phyloP scores from a whole-genome alignment of 805 yeast species.

The Starmerella potacharoeniae region DNA sequence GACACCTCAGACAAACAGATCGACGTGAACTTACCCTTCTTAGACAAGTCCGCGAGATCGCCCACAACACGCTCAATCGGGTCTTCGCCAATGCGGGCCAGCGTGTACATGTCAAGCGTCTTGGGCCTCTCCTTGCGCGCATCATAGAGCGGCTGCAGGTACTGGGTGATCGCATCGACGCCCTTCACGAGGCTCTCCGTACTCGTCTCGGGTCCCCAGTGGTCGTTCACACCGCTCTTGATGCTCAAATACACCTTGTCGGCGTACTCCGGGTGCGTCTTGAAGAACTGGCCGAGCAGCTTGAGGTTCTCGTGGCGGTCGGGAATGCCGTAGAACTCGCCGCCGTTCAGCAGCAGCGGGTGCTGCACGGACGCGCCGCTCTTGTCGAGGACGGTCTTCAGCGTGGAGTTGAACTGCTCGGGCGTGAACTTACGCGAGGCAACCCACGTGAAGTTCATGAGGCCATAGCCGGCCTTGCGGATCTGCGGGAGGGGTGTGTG shows the following conservation, averaged over 20 bases:
- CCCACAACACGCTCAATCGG: slow-evolving; percentile 51
- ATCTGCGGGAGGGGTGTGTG: background rate
- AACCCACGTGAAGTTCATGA: slow-evolving; percentile 72
- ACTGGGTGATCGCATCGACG: slow-evolving; percentile 34
- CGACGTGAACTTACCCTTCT: slow-evolving; percentile 28
- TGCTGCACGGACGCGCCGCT: slow-evolving; percentile 26
- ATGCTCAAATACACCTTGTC: slow-evolving; percentile 49
- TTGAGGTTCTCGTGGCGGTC: slow-evolving; percentile 41
- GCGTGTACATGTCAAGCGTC: slow-evolving; percentile 47
- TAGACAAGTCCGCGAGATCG: slow-evolving; percentile 37
- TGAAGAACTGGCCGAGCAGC: slow-evolving; percentile 47
- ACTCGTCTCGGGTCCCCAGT: slow-evolving; percentile 39
- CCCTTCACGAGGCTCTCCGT: slow-evolving; percentile 38
- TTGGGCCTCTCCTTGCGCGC: slow-evolving; percentile 20
- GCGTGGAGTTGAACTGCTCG: slow-evolving; percentile 41
- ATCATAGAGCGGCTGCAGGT: slow-evolving; percentile 19
- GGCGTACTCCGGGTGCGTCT: slow-evolving; percentile 43
- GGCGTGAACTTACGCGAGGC: slow-evolving; percentile 41
- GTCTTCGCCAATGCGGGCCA: slow-evolving; percentile 51
- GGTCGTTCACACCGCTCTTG: slow-evolving; percentile 49
- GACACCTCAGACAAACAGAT: slow-evolving; percentile 66
- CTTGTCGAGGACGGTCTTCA: slow-evolving; percentile 41
- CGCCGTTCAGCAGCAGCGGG: slow-evolving; percentile 52
- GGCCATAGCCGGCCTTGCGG: slow-evolving; percentile 52
- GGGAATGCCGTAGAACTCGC: slow-evolving; percentile 63